Evolutionary conservation across 179 eudicot species (phyloP), one percentile per base, ranked within the genome.

Genomic region (Beta lomatogona): DNA sequence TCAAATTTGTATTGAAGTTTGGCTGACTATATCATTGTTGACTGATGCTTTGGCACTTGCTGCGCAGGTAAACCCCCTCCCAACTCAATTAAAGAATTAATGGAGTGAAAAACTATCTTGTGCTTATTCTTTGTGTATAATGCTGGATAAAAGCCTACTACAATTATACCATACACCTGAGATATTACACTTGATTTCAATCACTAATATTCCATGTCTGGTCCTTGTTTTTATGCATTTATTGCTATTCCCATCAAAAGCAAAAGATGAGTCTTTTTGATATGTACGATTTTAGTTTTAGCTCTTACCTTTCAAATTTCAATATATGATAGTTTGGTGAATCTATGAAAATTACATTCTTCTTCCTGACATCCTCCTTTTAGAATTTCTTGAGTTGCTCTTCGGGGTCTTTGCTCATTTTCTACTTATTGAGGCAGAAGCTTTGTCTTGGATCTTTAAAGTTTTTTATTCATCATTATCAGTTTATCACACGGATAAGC

Each of bases 21-120:
- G 99, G 99, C 82, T 95, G 88, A 91, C 97, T 8, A 84, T 95
- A 86, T 95, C 99, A 72, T 86, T 95, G 89, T 92, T 95, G 73
- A 92, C 93, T 81, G 99, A 95, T 91, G 98, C 98, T 82, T 86
- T 94, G 84, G 99, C 99, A 77, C 88, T 94, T 80, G 92, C 99
- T 44, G 99, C 93, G 60, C 99, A 94, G 96, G 99, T 95, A 77
- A 73, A 25, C 45, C 22, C n/a, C 36, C 31, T 2, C 12, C 44
- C 41, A 6, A 6, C 53, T 10, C 8, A 9, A 58, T 48, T 21
- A 18, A 63, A 63, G 12, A 15, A 14, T 6, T 7, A 22, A 45
- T 11, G 41, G n/a, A 50, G 58, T 48, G 59, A 12, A 71, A 58
- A 5, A 12, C 4, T 71, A 45, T 61, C 16, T 50, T n/a, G 6